Evolutionary conservation across 1,284 basidiomycete species (phyloP), one percentile per base, ranked within the genome.

Genomic region (Trichosporon coremiiforme): DNA sequence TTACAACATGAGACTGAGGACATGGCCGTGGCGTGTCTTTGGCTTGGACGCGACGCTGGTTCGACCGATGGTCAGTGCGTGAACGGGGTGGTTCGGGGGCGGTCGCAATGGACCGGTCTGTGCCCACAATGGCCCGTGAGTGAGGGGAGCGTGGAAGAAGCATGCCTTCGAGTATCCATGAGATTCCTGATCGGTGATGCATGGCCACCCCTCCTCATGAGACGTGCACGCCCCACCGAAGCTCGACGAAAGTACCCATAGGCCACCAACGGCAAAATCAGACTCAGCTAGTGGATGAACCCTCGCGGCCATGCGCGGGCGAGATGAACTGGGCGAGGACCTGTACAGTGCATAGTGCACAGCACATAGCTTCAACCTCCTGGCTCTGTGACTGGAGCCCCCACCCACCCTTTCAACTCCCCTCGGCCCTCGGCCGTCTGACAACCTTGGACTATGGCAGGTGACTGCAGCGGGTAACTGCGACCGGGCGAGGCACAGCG

Each of bases 81-180:
- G 9, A 15, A 22, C 9, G n/a, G n/a, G n/a, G n/a, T n/a, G n/a
- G n/a, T n/a, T n/a, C n/a, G n/a, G n/a, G n/a, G 47, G 4, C 10
- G 8, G 36, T 38, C 2, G 45, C 47, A 22, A 8, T 10, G 47
- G 22, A n/a, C 9, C 20, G 47, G 47, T 53, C 47, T 53, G 47
- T 53, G 47, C n/a, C 47, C 47, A 53, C 47, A 53, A n/a, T n/a
- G 1, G 9, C 4, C 8, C 15, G 9, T n/a, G n/a, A 9, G 47
- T 22, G 47, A n/a, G 47, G 47, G 47, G 20, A 20, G 47, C 9
- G 20, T 22, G 47, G 47, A 9, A 20, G 41, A 53, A 53, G 47
- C 47, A 53, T 22, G 47, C 47, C 47, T 22, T 53, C 47, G 47
- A 45, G 41, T 45, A 45, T 17, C 41, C 41, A 45, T 45, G 41